Conservation (phyloP, 768 basidiomycete species). For the Podaxis carcinomalis region DNA sequence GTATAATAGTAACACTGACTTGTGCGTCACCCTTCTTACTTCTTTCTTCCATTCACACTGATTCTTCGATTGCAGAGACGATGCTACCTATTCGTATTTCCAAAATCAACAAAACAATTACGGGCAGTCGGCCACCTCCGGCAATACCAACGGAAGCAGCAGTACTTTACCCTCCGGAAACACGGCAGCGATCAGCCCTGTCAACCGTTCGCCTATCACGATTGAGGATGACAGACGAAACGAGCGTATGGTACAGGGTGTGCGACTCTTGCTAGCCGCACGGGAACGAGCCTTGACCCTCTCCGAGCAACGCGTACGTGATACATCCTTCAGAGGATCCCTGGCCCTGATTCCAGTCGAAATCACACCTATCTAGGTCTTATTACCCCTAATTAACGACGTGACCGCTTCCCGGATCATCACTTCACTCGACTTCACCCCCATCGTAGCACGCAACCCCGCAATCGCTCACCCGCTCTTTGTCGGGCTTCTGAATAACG, state of each 20-base stretch:
- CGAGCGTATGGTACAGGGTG: slow-evolving; percentile 55
- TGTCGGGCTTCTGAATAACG: slow-evolving; percentile 47
- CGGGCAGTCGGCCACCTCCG: slow-evolving; percentile 39
- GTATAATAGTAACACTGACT: slow-evolving; percentile 46
- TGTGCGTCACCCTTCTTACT: slow-evolving; percentile 29
- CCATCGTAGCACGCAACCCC: slow-evolving; percentile 65
- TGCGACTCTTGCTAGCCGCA: slow-evolving; percentile 65
- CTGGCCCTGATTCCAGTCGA: not conserved
- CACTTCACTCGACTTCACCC: slow-evolving; percentile 62
- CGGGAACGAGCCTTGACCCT: slow-evolving; percentile 71
- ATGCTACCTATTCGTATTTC: slow-evolving; percentile 40
- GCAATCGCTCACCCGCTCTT: slow-evolving; percentile 66
- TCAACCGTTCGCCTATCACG: slow-evolving; percentile 28
- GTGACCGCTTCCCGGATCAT: slow-evolving; percentile 48
- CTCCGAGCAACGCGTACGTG: slow-evolving; percentile 67
- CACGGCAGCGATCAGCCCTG: slow-evolving; percentile 13
- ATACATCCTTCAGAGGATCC: slow-evolving; percentile 6
- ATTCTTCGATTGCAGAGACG: slow-evolving; percentile 30
- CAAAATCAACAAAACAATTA: slow-evolving; percentile 27
- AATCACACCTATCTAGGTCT: slow-evolving; percentile 31
- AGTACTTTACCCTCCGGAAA: slow-evolving; percentile 13
- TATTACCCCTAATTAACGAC: slow-evolving; percentile 47
- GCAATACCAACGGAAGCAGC: slow-evolving; percentile 23
- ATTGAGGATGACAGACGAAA: slow-evolving; percentile 53
- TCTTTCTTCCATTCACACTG: not conserved